phyloP scores from a whole-genome alignment of 257 asterid genomes.

The Agastache rugosa region DNA sequence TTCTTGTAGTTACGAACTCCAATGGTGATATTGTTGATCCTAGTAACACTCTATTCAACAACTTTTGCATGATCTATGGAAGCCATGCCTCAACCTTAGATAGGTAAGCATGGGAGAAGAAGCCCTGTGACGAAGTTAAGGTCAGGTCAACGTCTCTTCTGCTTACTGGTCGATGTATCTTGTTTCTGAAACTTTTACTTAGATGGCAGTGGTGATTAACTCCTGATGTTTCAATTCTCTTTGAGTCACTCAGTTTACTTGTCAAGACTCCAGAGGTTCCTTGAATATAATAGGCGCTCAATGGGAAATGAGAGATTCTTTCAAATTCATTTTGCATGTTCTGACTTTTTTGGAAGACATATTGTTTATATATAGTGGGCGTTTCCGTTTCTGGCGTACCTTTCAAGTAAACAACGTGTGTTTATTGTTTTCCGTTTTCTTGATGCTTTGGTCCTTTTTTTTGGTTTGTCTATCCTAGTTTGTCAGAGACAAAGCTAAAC shows the following conservation, averaged over 20 bases:
- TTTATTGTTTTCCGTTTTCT: too few species aligned
- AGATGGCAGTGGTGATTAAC: constrained; percentile 7
- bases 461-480: too few species aligned
- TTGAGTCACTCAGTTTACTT: background rate
- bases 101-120: constrained; percentile 96
- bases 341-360: background rate
- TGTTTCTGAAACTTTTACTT: constrained; percentile 12
- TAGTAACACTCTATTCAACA: constrained; percentile 65
- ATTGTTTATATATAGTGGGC: background rate
- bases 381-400: background rate
- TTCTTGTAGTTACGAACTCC: constrained; percentile 61
- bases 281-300: background rate
- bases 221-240: background rate
- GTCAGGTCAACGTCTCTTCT: constrained; percentile 42
- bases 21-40: constrained; percentile 56
- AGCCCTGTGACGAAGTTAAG: constrained; percentile 97
- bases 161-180: constrained; percentile 5
- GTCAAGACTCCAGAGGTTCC: background rate
- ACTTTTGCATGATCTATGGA: constrained; percentile 83
- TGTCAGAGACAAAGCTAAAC: too few species aligned
- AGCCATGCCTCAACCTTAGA: constrained; percentile 97
- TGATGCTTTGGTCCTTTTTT: too few species aligned
- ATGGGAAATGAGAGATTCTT: background rate
- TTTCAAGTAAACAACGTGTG: too few species aligned
- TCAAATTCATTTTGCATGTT: background rate